These are phyloP conservation scores for Coffea eugenioides DNA, from an alignment of 257 asterid species.

Conservation along the genomic window DNA sequence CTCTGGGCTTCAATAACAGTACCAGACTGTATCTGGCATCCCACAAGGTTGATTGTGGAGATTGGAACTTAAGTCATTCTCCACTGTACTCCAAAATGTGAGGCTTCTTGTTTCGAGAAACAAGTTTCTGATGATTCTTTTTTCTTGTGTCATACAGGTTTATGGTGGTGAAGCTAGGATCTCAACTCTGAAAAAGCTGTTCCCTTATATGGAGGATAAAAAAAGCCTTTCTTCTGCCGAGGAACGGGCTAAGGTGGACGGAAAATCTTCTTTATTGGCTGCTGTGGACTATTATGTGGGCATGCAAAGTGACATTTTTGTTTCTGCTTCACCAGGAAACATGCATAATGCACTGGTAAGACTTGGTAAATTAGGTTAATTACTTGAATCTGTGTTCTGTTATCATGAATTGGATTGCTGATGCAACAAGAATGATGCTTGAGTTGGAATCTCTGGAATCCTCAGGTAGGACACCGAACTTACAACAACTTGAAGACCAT, in stretches of 20 bases:
- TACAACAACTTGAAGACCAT: conserved; percentile 40
- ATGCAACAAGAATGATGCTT: neutral
- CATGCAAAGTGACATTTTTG: conserved; percentile 38
- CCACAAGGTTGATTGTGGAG: conserved; percentile 27
- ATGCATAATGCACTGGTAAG: conserved; percentile 49
- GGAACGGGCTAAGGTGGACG: conserved; percentile 32
- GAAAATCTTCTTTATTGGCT: conserved; percentile 38
- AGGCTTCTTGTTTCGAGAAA: neutral
- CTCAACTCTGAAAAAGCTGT: conserved; percentile 30
- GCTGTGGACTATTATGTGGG: conserved; percentile 43
- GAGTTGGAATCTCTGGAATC: neutral
- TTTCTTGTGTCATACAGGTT: conserved; percentile 22
- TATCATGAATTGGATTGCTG: neutral
- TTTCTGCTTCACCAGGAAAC: conserved; percentile 48
- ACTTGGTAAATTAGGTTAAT: neutral
- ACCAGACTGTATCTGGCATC: conserved; percentile 44
- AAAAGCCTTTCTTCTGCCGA: conserved; percentile 33
- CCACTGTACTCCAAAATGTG: neutral
- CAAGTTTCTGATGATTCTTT: neutral
- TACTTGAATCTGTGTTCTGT: neutral
- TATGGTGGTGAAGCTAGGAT: conserved; percentile 47
- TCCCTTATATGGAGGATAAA: conserved; percentile 42
- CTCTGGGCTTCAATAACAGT: conserved; percentile 37
- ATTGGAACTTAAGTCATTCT: neutral
- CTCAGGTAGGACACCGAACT: conserved; percentile 41